These are phyloP conservation scores for Brassica incana DNA, from an alignment of 345 rosid species.

Conservation along the genomic window DNA sequence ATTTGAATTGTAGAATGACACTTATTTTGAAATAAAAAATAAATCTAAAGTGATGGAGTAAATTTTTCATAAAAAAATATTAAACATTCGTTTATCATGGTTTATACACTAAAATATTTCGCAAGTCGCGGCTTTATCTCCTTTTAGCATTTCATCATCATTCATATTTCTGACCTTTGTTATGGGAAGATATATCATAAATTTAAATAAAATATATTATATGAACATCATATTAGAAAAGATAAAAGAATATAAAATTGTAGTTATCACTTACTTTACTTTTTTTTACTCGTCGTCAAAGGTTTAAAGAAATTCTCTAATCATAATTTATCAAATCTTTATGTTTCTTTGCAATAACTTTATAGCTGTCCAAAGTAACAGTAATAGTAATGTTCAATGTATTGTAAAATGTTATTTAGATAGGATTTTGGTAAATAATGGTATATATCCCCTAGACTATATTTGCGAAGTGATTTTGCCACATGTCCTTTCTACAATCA, in stretches of 20 bases:
- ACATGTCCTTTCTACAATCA: too few relatives aligned
- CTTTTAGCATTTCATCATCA: background rate
- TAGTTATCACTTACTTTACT: background rate
- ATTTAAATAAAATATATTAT: too few relatives aligned
- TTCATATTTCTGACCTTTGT: background rate
- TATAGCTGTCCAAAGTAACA: background rate
- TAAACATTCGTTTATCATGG: conserved; percentile 6
- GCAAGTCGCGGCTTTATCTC: background rate
- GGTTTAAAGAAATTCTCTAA: background rate
- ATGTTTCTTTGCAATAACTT: background rate
- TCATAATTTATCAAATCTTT: background rate
- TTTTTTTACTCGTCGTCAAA: background rate
- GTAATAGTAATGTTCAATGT: background rate
- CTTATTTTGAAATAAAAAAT: too few relatives aligned
- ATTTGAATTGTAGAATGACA: too few relatives aligned
- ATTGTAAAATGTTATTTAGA: background rate
- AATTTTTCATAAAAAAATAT: background rate
- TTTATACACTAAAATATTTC: conserved; percentile 12
- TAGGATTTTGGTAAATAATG: background rate
- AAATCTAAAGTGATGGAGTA: too few relatives aligned
- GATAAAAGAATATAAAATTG: background rate
- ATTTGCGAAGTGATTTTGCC: too few relatives aligned
- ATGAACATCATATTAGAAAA: background rate
- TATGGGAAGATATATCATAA: background rate
- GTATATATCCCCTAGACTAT: too few relatives aligned